Base-by-base conservation (phyloP, 305 asterid genomes). In the Nicotiana rustica region DNA sequence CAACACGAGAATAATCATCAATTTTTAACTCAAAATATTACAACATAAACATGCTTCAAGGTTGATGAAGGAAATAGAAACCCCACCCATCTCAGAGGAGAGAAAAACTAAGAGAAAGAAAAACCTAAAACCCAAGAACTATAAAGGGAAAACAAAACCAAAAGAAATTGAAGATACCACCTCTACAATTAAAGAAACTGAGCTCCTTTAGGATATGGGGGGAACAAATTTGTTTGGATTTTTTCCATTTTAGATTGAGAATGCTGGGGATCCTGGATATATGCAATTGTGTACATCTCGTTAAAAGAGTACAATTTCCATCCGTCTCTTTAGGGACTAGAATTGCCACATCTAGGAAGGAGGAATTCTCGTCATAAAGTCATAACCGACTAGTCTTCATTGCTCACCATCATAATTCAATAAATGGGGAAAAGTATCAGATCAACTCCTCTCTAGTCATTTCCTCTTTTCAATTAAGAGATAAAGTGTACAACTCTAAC, bases 41-140 rank as follows among this genome's bases (percentile, higher is more conserved):
- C 29, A 75, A 52, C 79, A 75, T 15, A 75, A 49, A 49, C 79
- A 75, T 29, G 47, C 79, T 75, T 75, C 65, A 13, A 52, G 65
- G 47, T 15, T 25, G 65, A 75, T 75, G 29, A 52, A 52, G 15
- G 29, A 52, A 75, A 75, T 8, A 75, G 47, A 52, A 21, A 47
- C 78, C 59, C 60, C 78, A 71, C 6, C 60, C 55, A 59, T 29
- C 29, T 47, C 57, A 71, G 78, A 9, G 0, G 62, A 25, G 44
- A 25, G 41, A n/a, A 21, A 64, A 64, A 73, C 4, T 0, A 13
- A 29, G 19, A 10, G 78, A 71, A 47, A 47, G 78, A 19, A 49
- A 49, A 25, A 49, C 44, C 29, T 60, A 21, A 73, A 49, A 35
- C 62, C 79, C 52, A 73, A 59, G 52, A 73, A 49, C 79, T 25